Percentiles rank a stretch among this genome's conserved stretches.
Evolutionary conservation across 352 stramenopile genomes (phyloP).

Genomic region (Phytophthora idaei): DNA sequence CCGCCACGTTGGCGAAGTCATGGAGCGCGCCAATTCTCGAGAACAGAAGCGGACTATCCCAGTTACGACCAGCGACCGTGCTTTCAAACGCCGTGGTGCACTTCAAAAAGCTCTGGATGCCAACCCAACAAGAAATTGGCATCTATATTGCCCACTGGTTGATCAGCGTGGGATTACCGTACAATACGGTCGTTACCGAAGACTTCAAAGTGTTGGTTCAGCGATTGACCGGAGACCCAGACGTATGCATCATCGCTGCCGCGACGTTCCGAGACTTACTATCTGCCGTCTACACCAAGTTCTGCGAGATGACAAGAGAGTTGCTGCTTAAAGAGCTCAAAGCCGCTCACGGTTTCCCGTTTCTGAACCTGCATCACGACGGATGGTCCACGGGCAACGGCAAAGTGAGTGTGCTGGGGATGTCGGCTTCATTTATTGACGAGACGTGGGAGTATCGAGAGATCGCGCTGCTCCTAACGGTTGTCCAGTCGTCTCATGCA

Average conservation of each 20-base stretch:
- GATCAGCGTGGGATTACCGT: too few relatives aligned
- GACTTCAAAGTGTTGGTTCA: constrained; percentile 7
- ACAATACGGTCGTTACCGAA: constrained; percentile 1
- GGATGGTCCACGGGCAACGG: neutral
- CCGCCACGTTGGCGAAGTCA: neutral
- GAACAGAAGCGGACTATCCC: too few relatives aligned
- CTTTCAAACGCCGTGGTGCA: neutral
- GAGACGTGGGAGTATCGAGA: neutral
- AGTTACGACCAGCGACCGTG: too few relatives aligned
- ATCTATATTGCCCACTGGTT: neutral
- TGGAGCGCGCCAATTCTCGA: too few relatives aligned
- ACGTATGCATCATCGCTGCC: constrained; percentile 1
- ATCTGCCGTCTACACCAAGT: neutral
- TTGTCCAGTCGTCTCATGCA: constrained; percentile 4
- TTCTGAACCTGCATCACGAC: constrained; percentile 14
- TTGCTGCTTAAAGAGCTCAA: constrained; percentile 9
- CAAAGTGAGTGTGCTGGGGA: too few relatives aligned
- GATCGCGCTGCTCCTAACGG: constrained; percentile 12
- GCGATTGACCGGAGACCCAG: constrained; percentile 1
- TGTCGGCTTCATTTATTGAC: constrained; percentile 7
- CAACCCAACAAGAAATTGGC: neutral
- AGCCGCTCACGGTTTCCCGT: neutral
- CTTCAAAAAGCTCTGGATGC: neutral
- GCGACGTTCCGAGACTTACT: constrained; percentile 12
- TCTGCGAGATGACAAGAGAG: neutral